Base-by-base conservation (phyloP, 169 alveolate genomes). In the Fabrea salina region DNA sequence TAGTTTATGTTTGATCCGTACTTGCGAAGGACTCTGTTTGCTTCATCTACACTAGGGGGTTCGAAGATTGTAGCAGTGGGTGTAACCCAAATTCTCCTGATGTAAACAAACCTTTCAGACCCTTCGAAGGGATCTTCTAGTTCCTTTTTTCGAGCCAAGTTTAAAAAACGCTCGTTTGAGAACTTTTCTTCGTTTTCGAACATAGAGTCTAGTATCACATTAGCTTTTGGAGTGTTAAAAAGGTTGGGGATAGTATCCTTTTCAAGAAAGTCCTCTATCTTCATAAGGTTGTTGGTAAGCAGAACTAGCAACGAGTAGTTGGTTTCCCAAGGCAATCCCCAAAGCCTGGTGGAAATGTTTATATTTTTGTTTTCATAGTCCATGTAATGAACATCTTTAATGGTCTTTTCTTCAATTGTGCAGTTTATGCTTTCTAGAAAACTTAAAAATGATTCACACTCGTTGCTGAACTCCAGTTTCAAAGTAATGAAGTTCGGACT, bases 21-120 rank as follows among this genome's bases (percentile, higher is more conserved):
- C 66, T 84, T 16, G 16, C 91, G 61, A n/a, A 81, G 66, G 16
- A 32, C 74, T 16, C 74, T 11, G 19, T 61, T 61, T 6, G 54
- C 57, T 61, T 13, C 13, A 30, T 61, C 74, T 13, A 61, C 22
- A 11, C 35, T 25, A 5, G 50, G 74, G 11, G 41, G 41, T 19
- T 22, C 19, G 19, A 61, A 61, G 19, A 61, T 61, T 22, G 33
- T 61, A 16, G 54, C 50, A 19, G 54, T 8, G 7, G 74, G 74
- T 5, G 74, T 61, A 27, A 61, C 7, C 6, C 5, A 16, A 11
- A 61, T 8, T 32, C 35, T 61, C 56, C 50, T 61, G 53, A 61
- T 27, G 11, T 7, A 6, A 22, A 61, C 25, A 8, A n/a, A 6
- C 13, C 22, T 19, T 8, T 11, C 66, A 11, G 8, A 8, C 66